phyloP scores from a whole-genome alignment of 2,329 filamentous ascomycete genomes.

The Trichophyton benhamiae region DNA sequence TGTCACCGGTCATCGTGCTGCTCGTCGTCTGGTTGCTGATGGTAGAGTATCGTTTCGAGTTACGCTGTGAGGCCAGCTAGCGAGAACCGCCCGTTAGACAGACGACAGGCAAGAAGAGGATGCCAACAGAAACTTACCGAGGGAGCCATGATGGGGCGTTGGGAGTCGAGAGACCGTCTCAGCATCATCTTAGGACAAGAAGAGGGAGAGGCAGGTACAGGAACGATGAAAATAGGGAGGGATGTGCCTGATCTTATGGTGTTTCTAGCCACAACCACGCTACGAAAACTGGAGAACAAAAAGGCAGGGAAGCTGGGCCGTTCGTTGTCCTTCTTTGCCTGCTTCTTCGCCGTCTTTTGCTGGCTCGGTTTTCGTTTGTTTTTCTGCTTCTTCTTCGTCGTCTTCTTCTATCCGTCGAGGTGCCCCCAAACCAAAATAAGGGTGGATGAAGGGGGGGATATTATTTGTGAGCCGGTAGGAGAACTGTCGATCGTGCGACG shows the following conservation, averaged over 20 bases:
- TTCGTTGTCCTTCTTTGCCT: neutral
- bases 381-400: neutral
- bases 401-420: too few species aligned
- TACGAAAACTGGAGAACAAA: neutral
- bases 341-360: neutral
- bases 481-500: slow-evolving; percentile 3
- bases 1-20: slow-evolving; percentile 33
- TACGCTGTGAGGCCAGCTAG: slow-evolving; percentile 35
- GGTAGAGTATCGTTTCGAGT: slow-evolving; percentile 43
- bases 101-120: too few species aligned
- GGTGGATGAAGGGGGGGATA: neutral
- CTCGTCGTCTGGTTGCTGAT: slow-evolving; percentile 37
- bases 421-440: neutral
- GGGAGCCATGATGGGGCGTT: slow-evolving; percentile 44
- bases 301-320: neutral
- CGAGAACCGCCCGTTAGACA: slow-evolving; percentile 5
- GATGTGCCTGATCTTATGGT: neutral
- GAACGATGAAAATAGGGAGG: neutral
- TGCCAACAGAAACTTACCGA: slow-evolving; percentile 28
- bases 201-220: neutral
- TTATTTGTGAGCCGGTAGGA: neutral
- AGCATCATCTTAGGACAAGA: slow-evolving; percentile 19
- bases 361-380: neutral
- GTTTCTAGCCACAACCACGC: neutral
- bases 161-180: slow-evolving; percentile 40